These are phyloP conservation scores for Funneliformis geosporum DNA, from an alignment of 192 early-diverging fungal species.

Conservation along the genomic window DNA sequence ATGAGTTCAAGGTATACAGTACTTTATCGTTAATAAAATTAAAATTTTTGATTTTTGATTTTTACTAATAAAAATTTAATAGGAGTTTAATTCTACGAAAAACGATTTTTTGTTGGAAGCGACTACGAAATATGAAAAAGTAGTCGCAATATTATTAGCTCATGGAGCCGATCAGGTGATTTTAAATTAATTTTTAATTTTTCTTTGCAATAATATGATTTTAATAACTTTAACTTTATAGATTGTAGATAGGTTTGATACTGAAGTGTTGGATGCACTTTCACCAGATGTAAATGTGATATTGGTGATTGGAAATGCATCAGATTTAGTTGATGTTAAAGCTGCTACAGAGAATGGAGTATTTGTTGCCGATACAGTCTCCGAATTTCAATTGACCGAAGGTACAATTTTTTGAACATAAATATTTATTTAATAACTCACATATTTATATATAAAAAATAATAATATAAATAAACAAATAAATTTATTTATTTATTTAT, in stretches of 20 bases:
- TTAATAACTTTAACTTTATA: not conserved
- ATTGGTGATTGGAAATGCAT: slow-evolving; percentile 20
- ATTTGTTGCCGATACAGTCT: slow-evolving; percentile 25
- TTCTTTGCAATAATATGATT: not conserved
- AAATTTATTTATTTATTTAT: not conserved
- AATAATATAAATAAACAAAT: too few relatives aligned
- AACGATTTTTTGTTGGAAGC: slow-evolving; percentile 8
- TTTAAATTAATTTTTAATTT: not conserved
- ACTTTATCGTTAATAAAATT: too few relatives aligned
- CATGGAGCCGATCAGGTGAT: slow-evolving; percentile 19
- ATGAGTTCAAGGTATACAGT: slow-evolving; percentile 14
- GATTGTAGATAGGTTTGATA: slow-evolving; percentile 22
- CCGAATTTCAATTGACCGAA: not conserved
- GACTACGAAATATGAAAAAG: slow-evolving; percentile 23
- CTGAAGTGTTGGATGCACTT: slow-evolving; percentile 7
- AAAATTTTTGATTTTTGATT: not conserved
- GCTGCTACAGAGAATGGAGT: slow-evolving; percentile 16
- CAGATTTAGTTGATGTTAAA: slow-evolving; percentile 22
- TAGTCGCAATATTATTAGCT: slow-evolving; percentile 20
- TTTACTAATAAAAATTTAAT: not conserved
- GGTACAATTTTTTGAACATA: not conserved
- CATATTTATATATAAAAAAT: not conserved
- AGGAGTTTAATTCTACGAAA: slow-evolving; percentile 21
- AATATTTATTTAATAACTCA: too few relatives aligned
- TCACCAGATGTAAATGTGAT: slow-evolving; percentile 25